Conservation (phyloP, 768 basidiomycete species). For the Tricholoma furcatifolium region DNA sequence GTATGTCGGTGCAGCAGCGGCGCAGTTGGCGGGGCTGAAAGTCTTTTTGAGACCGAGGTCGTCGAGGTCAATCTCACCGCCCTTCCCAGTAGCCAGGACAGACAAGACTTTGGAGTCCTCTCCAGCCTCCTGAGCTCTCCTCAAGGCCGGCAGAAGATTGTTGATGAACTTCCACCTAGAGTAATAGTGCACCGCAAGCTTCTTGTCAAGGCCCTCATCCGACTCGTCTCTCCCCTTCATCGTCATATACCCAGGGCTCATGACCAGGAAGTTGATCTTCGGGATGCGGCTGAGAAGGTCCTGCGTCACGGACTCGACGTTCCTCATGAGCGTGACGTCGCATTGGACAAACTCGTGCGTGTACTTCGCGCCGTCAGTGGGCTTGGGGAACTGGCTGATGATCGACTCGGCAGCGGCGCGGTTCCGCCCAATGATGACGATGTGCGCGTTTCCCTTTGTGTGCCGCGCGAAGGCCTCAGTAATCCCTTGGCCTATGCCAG, state of each 20-base stretch:
- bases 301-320: slow-evolving; percentile 32
- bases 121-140: slow-evolving; percentile 41
- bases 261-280: slow-evolving; percentile 51
- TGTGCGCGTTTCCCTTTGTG: slow-evolving; percentile 44
- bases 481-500: slow-evolving; percentile 44
- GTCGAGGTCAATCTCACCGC: slow-evolving; percentile 38
- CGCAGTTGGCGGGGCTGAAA: slow-evolving; percentile 30
- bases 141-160: slow-evolving; percentile 42
- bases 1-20: slow-evolving; percentile 30
- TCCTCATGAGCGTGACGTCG: slow-evolving; percentile 45
- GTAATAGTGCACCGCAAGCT: slow-evolving; percentile 47
- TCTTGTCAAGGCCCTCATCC: slow-evolving; percentile 32
- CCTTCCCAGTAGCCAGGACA: slow-evolving; percentile 36
- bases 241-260: slow-evolving; percentile 42
- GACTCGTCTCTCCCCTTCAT: slow-evolving; percentile 34
- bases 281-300: slow-evolving; percentile 32
- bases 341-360: slow-evolving; percentile 44
- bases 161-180: slow-evolving; percentile 47
- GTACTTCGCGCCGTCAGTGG: slow-evolving; percentile 14
- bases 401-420: slow-evolving; percentile 41
- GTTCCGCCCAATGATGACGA: slow-evolving; percentile 51
- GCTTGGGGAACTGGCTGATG: slow-evolving; percentile 37
- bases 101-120: slow-evolving; percentile 54
- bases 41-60: slow-evolving; percentile 45
- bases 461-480: slow-evolving; percentile 41